Base-by-base conservation (phyloP, 108 stramenopile genomes). In the Skeletonema marinoi region DNA sequence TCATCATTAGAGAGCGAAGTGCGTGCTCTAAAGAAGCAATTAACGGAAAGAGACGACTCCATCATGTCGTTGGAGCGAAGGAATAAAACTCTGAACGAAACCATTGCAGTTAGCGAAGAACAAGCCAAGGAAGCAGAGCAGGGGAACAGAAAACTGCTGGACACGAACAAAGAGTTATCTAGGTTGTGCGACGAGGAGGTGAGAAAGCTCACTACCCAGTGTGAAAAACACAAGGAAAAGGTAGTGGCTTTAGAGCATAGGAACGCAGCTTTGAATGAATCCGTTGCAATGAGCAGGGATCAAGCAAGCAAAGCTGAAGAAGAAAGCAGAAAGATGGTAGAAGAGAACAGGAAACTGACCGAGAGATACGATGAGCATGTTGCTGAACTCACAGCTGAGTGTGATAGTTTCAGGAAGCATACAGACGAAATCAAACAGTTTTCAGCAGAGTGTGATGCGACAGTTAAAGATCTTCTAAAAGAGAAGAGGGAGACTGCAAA, bases 1-100 rank as follows among this genome's bases (percentile, higher is more conserved):
- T 51, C 80, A 17, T 46, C 69, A 32, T 68, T 81, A 1, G 74
- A 82, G 71, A 66, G 66, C 10, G 75, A 76, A 48, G 71, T 72
- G 69, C 60, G 70, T 4, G 61, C 17, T 31, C 48, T 82, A 4
- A 63, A 68, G 39, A 61, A 66, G 39, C 71, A 63, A 12, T 16
- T 81, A 19, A 32, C 14, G 0, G 80, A 81, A 19, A 81, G 64
- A 56, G 73, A 74, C 7, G 73, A 80, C 38, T 73, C 36, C 63
- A 70, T 74, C 19, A 21, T 36, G 50, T 38, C 73, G 2, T 66
- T 78, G 56, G 70, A 78, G 36, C 70, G 70, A 0, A 71, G 65
- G 60, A 78, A 70, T 38, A 71, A 66, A 30, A 21, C 51, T 1
- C 69, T 81, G 9, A 66, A 59, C 33, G 73, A 65, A 29, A 72